phyloP scores from a whole-genome alignment of 2,329 filamentous ascomycete species.

The Fusarium sacchari region DNA sequence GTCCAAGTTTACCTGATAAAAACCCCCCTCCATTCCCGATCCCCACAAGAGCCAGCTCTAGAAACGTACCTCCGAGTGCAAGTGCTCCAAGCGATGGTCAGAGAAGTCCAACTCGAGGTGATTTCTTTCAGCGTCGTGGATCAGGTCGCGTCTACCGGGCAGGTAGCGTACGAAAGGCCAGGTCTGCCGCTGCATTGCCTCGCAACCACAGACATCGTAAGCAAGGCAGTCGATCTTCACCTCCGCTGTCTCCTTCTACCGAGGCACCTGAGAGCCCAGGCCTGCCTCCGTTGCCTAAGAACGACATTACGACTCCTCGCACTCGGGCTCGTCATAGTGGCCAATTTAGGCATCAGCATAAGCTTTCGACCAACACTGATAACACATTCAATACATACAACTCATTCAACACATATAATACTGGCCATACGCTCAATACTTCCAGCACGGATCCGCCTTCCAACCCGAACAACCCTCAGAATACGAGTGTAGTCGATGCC shows the following conservation, averaged over 20 bases:
- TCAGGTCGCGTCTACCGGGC: constrained; percentile 60
- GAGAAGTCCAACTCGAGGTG: constrained; percentile 75
- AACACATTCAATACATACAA: constrained; percentile 60
- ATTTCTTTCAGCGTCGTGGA: constrained; percentile 66
- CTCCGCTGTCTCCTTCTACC: constrained; percentile 74
- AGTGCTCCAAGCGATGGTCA: constrained; percentile 77
- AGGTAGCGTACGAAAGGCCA: constrained; percentile 81
- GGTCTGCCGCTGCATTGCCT: constrained; percentile 81
- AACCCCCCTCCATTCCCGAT: constrained; percentile 93
- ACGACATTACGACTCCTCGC: constrained; percentile 74
- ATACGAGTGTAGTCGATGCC: constrained; percentile 88
- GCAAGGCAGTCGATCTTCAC: constrained; percentile 68
- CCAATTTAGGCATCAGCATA: constrained; percentile 63
- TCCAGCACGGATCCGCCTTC: constrained; percentile 53
- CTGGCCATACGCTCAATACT: constrained; percentile 65
- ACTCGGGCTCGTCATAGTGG: constrained; percentile 53
- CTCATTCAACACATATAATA: constrained; percentile 66
- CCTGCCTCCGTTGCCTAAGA: constrained; percentile 77
- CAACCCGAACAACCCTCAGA: constrained; percentile 66
- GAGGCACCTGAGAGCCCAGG: constrained; percentile 75
- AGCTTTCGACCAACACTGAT: constrained; percentile 69
- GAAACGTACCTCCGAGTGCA: constrained; percentile 72
- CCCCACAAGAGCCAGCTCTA: constrained; percentile 86
- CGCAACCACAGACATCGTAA: constrained; percentile 61
- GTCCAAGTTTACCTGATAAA: constrained; percentile 70